Evolutionary conservation across 768 basidiomycete species (phyloP).

Genomic region (Tulasnella sp.): DNA sequence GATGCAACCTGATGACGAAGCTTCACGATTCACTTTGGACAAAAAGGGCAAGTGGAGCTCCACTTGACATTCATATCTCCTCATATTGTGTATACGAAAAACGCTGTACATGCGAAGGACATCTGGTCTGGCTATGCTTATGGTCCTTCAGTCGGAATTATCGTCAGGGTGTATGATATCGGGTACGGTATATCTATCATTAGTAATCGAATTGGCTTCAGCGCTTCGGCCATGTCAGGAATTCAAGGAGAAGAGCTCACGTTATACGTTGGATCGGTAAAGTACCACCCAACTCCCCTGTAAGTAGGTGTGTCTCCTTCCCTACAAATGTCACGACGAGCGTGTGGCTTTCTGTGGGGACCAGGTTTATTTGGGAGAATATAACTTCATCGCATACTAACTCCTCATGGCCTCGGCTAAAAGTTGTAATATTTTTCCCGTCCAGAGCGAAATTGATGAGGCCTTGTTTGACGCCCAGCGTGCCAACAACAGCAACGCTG

Average conservation of each 20-base stretch:
- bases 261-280: not conserved
- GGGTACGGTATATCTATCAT: not conserved
- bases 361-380: not conserved
- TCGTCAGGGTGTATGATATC: too few relatives aligned
- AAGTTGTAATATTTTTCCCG: not conserved
- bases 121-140: too few relatives aligned
- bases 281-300: not conserved
- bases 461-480: not conserved
- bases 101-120: too few relatives aligned
- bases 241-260: not conserved
- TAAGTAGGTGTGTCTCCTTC: not conserved
- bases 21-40: not conserved
- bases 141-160: too few relatives aligned
- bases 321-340: not conserved
- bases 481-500: not conserved
- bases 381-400: not conserved
- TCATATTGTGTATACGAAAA: too few relatives aligned
- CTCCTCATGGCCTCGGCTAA: not conserved
- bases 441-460: slow-evolving; percentile 12
- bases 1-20: too few relatives aligned
- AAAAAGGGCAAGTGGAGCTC: too few relatives aligned
- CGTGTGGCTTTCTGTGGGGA: not conserved
- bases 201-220: not conserved
- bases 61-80: too few relatives aligned
- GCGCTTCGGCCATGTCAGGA: not conserved